These are phyloP conservation scores for Pichia membranifaciens DNA, from an alignment of 805 yeast genomes.

Conservation along the genomic window DNA sequence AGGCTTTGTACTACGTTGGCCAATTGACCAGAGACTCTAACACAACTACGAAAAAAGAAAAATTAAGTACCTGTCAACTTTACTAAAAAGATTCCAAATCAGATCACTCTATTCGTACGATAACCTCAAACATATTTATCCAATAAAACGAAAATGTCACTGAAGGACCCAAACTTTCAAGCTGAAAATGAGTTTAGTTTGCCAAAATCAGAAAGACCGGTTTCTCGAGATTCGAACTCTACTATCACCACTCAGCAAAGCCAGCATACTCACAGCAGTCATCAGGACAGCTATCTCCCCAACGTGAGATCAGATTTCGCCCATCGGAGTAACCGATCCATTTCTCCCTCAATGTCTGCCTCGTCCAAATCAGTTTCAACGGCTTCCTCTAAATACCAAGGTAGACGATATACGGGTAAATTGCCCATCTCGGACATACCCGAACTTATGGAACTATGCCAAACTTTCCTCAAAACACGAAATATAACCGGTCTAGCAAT, in stretches of 20 bases:
- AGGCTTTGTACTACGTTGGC: no score
- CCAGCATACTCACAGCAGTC: no score
- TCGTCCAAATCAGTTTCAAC: constrained; percentile 8
- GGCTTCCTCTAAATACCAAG: constrained; percentile 16
- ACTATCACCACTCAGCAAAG: background rate
- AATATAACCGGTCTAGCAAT: constrained; percentile 74
- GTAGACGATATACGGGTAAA: constrained; percentile 29
- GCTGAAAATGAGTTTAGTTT: background rate
- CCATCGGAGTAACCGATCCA: no score
- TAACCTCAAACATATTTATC: no score
- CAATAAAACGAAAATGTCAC: background rate
- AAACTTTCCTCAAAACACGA: constrained; percentile 47
- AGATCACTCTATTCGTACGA: no score
- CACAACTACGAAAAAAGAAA: no score
- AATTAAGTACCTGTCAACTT: background rate
- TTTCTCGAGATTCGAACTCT: background rate
- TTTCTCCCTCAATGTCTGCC: background rate
- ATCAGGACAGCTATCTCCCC: background rate
- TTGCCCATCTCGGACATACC: constrained; percentile 43
- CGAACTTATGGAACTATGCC: constrained; percentile 49
- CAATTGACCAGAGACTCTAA: no score
- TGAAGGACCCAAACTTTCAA: background rate
- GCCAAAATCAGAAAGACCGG: background rate
- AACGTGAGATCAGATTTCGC: background rate
- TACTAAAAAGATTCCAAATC: background rate